Base-by-base conservation (phyloP, 345 rosid genomes). In the Arabis alpina region DNA sequence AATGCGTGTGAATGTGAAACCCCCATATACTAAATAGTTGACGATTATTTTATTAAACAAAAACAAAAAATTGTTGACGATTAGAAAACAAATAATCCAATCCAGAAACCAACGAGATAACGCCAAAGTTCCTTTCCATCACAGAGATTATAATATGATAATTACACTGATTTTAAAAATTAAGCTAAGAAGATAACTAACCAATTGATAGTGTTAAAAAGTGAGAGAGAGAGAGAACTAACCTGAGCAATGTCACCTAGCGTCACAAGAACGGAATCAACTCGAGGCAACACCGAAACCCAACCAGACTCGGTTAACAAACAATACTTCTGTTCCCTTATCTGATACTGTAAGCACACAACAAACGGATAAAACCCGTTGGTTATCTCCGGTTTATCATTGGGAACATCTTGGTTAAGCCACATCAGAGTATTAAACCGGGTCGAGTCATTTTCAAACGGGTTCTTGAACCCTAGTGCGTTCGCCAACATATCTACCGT, bases 161-260 rank as follows among this genome's bases (percentile, higher is more conserved):
- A 19, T 13, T 24, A n/a, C 41, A 36, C 6, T 24, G 3, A 25
- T 55, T 40, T 16, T 5, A 9, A 16, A 3, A 2, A 3, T 14
- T 24, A 39, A 4, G n/a, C 1, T 1, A 23, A 25, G 14, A 51
- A 53, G 10, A 51, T 3, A 40, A 25, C 4, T 10, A 65, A 13
- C 4, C 6, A 54, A 1, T 24, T 54, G 10, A 14, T 16, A 10
- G 10, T n/a, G 25, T 15, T 4, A n/a, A 34, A 14, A 57, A 16
- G 41, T 10, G 0, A 56, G 28, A 55, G 3, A 23, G 61, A 36
- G 4, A 56, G 14, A 32, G 8, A 62, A 61, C 81, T 72, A 48
- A 84, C 98, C 76, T 89, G 94, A 71, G 89, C 87, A 61, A 92
- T 71, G 75, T 92, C 98, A 24, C 96, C 96, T 1, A 83, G 15